Evolutionary conservation across 1,139 yeast species (phyloP), one percentile per base, ranked within the genome.

Genomic region (Tardiomyces digboiensis): DNA sequence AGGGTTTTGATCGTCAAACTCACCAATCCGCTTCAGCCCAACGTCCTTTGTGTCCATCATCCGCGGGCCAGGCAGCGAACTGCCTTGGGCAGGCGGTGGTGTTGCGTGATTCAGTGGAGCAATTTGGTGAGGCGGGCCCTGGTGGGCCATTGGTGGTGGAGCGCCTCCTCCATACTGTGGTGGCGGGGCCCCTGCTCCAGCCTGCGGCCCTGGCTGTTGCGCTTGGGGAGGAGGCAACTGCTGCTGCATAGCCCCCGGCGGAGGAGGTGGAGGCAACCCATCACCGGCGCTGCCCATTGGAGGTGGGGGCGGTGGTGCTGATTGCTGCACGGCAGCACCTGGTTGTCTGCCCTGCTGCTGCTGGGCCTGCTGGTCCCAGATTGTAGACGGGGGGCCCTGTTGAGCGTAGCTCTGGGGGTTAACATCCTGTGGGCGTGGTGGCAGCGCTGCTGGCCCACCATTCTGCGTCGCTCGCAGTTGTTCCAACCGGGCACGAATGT

Each of bases 401-500:
- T 80, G 79, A 76, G 81, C 60, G 78, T 78, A 46, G 33, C 33
- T 74, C 69, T 50, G 78, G 70, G 63, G 66, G 46, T 66, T 66
- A 29, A 67, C 68, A 47, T 68, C 68, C 47, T 62, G 67, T 12
- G 69, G 67, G 10, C 64, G 52, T 2, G 67, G 67, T 22, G 64
- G 63, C 21, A 42, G 46, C 12, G 77, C 74, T 16, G 54, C 53
- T 48, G 82, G 83, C 41, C 87, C 86, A 51, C 81, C 87, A 55
- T 80, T 82, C 65, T 82, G 87, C 59, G 78, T 78, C 56, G 80
- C 80, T 37, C 69, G 78, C 60, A 91, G 72, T 56, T 88, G 94
- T 55, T 88, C 94, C 56, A 91, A 74, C 55, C 98, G 77, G 42
- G 91, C 89, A 66, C 87, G 88, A 57, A 91, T 91, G 64, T 89